Evolutionary conservation across 257 asterid species (phyloP), one percentile per base, ranked within the genome.

Genomic region (Orobanche coerulescens): DNA sequence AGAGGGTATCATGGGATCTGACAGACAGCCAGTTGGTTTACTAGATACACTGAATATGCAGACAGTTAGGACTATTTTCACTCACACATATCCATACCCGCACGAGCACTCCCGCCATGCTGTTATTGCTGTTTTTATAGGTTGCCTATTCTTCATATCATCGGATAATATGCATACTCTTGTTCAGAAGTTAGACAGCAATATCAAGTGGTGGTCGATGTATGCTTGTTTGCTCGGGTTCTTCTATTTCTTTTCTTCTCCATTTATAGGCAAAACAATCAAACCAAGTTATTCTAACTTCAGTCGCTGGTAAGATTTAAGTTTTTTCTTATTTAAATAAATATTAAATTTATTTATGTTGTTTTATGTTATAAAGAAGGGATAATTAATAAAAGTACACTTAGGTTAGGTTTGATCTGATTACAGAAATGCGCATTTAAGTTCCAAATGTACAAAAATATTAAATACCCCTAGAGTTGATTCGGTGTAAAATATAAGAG

Each of bases 161-260:
- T 93, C 99, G 11, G 99, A 89, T 67, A 93, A 89, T 64, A 76
- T 93, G 85, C 96, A 93, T 61, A 89, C 99, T 3, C 99, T 93
- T 72, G 67, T 93, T 71, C 97, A 89, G 84, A 93, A 93, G 71
- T 68, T 93, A 65, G 99, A 93, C 87, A 93, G 94, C 95, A 93
- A 93, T 72, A 61, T 89, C 23, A 93, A 93, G 70, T 93, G 99
- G 99, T 93, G 99, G 99, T 93, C 99, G 30, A 93, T 93, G 95
- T 93, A 93, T 31, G 97, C 90, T 24, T 93, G 99, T 69, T 76
- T 93, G 83, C 90, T 93, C 52, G 99, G 99, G 37, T 93, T 89
- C 86, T 93, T 93, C 85, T 93, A 93, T 73, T 93, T 89, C 85
- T 93, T 93, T 72, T 93, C 99, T 39, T 86, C 99, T 48, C 97